phyloP scores from a whole-genome alignment of 2,329 filamentous ascomycete genomes.

The Dryadomyces quercivorus region DNA sequence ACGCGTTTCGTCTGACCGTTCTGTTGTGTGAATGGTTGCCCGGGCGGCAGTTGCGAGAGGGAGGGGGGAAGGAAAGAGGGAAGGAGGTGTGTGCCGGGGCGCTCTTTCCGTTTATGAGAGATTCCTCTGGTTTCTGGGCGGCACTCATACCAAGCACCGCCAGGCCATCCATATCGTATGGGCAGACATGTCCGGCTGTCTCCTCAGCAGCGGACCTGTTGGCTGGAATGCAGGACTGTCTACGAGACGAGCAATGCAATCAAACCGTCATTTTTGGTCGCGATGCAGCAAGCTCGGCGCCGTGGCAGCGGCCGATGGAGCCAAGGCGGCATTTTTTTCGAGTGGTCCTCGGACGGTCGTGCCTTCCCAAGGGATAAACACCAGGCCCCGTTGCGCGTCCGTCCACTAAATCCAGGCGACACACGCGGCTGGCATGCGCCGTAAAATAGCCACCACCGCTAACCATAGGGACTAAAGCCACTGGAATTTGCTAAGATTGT shows the following conservation, averaged over 20 bases:
- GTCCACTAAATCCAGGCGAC: not conserved
- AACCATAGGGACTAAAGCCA: not conserved
- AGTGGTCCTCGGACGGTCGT: not conserved
- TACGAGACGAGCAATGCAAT: not conserved
- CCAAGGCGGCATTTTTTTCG: not conserved
- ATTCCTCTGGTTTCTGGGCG: not conserved
- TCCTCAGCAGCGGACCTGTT: no score
- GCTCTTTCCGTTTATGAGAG: slow-evolving; percentile 4
- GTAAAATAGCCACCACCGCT: not conserved
- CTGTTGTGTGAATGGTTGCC: slow-evolving; percentile 1
- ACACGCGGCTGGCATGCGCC: not conserved
- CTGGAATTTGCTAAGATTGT: slow-evolving; percentile 4
- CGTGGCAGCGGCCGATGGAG: not conserved
- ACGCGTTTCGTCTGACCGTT: not conserved
- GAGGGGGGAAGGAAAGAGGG: not conserved
- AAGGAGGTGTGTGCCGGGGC: not conserved
- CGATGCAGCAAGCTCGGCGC: no score
- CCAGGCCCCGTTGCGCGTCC: not conserved
- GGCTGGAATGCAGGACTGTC: no score
- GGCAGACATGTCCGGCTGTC: not conserved
- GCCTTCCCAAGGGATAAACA: not conserved
- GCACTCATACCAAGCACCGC: no score
- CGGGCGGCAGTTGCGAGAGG: not conserved
- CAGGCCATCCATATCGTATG: no score
- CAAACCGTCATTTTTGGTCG: not conserved